These are phyloP conservation scores for Lasiosphaeria ovina DNA, from an alignment of 495 filamentous ascomycete species.

Conservation along the genomic window DNA sequence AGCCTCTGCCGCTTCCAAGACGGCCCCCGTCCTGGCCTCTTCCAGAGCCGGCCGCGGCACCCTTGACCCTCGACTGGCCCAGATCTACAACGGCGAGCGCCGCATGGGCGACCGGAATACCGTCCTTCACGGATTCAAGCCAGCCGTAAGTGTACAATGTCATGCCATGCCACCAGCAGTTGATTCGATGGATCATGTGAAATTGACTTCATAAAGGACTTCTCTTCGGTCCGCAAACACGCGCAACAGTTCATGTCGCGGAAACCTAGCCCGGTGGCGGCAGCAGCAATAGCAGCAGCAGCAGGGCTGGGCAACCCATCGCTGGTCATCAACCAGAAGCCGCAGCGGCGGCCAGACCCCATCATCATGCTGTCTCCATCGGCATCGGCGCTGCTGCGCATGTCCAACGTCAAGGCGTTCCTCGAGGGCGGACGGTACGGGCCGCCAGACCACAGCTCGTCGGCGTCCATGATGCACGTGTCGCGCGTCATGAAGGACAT, in stretches of 20 bases:
- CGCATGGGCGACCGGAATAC: constrained; percentile 91
- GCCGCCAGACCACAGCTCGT: constrained; percentile 65
- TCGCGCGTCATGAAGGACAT: constrained; percentile 74
- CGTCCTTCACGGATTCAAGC: constrained; percentile 82
- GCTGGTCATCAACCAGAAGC: constrained; percentile 49
- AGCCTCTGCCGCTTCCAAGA: constrained; percentile 47
- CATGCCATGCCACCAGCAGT: background rate
- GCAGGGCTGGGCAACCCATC: constrained; percentile 35
- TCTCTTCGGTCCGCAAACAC: constrained; percentile 87
- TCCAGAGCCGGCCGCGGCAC: constrained; percentile 57
- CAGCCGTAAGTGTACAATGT: constrained; percentile 60
- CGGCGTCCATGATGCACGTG: constrained; percentile 79
- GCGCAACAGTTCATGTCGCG: constrained; percentile 76
- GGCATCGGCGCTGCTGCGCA: constrained; percentile 92
- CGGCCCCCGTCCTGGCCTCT: constrained; percentile 48
- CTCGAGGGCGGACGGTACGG: constrained; percentile 81
- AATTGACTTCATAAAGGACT: constrained; percentile 63
- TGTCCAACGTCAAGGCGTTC: constrained; percentile 96
- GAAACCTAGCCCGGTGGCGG: constrained; percentile 39
- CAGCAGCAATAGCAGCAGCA: constrained; percentile 33
- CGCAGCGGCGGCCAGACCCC: constrained; percentile 69
- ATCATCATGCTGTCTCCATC: constrained; percentile 99
- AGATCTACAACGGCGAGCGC: constrained; percentile 88
- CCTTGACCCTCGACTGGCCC: constrained; percentile 74
- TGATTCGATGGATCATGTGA: background rate